Evolutionary conservation across 176 grass and related monocot genomes (phyloP), one percentile per base, ranked within the genome.

Genomic region (Carex littledalei): DNA sequence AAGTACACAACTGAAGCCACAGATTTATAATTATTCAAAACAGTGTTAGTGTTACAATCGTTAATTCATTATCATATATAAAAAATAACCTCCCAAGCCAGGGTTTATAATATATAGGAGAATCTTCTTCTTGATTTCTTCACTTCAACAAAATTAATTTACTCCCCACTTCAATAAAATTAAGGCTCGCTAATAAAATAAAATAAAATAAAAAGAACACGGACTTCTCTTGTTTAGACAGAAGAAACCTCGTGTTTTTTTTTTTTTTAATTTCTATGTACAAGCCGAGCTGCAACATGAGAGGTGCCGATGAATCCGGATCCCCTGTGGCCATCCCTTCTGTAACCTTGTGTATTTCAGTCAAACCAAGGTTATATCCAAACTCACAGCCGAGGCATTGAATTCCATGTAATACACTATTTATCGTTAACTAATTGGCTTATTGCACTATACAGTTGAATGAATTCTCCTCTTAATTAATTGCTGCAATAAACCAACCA

Each of bases 391-490:
- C 26, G 5, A 56, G 26, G 14, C 21, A 55, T 57, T 18, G 3
- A 75, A 18, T 57, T 78, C 49, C 24, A 57, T 75, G 45, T 53
- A 53, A 53, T 56, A 78, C 14, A 57, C 14, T 78, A 34, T 32
- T 45, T 77, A 32, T 77, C 10, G 14, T 56, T 77, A 77, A 55
- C 22, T 76, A 76, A 55, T 76, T 78, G 70, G 39, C 57, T 87
- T 41, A 71, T 21, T 75, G 37, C 62, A 81, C 73, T 83, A 71
- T 84, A 70, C 58, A 61, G 10, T 81, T 86, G 49, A 86, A 71
- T 77, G 29, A 89, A 29, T 81, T 16, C 60, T 18, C 60, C 35
- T 68, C 14, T 62, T 24, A 24, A 39, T 89, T 71, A 26, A 39
- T 87, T 71, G 20, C 73, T 69, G 34, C 53, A 58, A 64, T 53